These are phyloP conservation scores for Wickerhamiella galacta DNA, from an alignment of 805 yeast genomes.

Conservation along the genomic window DNA sequence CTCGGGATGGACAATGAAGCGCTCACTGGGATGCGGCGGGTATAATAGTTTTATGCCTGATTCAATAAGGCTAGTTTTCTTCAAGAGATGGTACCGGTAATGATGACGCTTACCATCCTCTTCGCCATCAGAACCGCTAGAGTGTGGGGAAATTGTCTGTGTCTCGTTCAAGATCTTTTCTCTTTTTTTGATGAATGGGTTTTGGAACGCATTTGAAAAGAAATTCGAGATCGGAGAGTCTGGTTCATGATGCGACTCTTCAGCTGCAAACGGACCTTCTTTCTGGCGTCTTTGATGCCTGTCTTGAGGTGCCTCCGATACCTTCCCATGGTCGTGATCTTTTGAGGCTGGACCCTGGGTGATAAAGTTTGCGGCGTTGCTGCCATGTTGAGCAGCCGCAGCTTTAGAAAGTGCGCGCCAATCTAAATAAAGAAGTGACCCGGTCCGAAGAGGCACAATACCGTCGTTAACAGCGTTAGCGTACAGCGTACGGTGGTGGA, in stretches of 20 bases:
- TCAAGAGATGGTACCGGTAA: neutral
- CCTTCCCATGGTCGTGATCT: no score
- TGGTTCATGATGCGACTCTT: no score
- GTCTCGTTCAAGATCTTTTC: neutral
- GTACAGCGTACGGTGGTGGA: conserved; percentile 60
- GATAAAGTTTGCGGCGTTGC: conserved; percentile 5
- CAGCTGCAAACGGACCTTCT: no score
- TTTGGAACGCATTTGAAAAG: no score
- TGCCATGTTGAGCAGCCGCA: conserved; percentile 20
- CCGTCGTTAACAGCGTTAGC: conserved; percentile 91
- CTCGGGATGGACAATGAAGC: conserved; percentile 51
- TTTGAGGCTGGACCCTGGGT: no score
- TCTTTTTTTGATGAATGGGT: neutral
- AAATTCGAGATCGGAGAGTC: neutral
- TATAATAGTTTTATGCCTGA: conserved; percentile 62
- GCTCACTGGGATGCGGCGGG: conserved; percentile 63
- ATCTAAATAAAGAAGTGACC: conserved; percentile 71
- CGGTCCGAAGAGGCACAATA: conserved; percentile 83
- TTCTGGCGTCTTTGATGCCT: no score
- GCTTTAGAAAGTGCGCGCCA: conserved; percentile 57
- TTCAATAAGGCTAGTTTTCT: conserved; percentile 53
- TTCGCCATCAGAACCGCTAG: neutral
- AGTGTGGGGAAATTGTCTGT: neutral
- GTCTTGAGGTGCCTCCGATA: no score
- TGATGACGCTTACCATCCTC: neutral